phyloP scores from a whole-genome alignment of 1,284 basidiomycete genomes.

The Cryptococcus sp. region DNA sequence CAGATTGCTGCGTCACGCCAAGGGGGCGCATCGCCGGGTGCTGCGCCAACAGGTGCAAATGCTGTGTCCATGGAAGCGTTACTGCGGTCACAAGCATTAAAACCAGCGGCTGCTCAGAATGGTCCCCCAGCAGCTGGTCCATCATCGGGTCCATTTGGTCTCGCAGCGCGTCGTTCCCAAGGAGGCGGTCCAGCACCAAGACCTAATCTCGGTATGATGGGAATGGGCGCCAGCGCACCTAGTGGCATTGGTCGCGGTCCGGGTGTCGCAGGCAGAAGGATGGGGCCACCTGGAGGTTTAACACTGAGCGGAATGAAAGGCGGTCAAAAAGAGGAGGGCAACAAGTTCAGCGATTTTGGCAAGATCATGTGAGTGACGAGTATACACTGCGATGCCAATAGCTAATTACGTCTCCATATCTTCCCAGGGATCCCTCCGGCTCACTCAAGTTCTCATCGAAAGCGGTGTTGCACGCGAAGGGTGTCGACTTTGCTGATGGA shows the following conservation, averaged over 20 bases:
- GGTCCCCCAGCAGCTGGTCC: constrained; percentile 31
- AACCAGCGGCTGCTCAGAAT: constrained; percentile 8
- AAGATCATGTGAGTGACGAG: constrained; percentile 78
- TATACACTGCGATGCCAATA: neutral
- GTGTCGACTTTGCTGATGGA: constrained; percentile 93
- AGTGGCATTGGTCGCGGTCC: constrained; percentile 35
- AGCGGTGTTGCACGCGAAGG: constrained; percentile 85
- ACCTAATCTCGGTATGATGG: constrained; percentile 40
- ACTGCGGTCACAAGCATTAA: constrained; percentile 44
- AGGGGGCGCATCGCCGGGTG: constrained; percentile 25
- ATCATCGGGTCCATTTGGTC: constrained; percentile 45
- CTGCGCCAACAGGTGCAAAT: constrained; percentile 19
- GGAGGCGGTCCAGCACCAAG: constrained; percentile 32
- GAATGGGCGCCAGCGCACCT: constrained; percentile 32
- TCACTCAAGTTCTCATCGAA: constrained; percentile 91
- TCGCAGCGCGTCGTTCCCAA: constrained; percentile 47
- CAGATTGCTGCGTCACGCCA: constrained; percentile 36
- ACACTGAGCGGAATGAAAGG: constrained; percentile 49
- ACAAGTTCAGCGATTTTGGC: constrained; percentile 80
- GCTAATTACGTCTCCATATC: neutral
- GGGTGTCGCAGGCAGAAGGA: constrained; percentile 38
- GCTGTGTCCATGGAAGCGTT: constrained; percentile 49
- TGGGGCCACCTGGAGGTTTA: constrained; percentile 49
- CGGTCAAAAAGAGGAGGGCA: constrained; percentile 29
- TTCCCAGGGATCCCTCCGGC: constrained; percentile 81